phyloP scores from a whole-genome alignment of 345 rosid genomes.

The Mallotus nudiflorus region DNA sequence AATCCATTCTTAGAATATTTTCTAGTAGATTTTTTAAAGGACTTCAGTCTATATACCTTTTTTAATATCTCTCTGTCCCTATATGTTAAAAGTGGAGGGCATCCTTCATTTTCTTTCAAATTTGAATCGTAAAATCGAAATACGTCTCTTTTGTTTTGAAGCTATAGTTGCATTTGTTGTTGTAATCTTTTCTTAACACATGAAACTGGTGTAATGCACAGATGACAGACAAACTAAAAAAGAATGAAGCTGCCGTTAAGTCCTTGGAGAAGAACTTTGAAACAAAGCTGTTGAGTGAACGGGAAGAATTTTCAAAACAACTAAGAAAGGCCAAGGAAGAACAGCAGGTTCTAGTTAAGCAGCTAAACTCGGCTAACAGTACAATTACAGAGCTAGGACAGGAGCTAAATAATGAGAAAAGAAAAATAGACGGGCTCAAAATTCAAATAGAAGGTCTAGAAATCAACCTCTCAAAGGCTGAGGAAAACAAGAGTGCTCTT shows the following conservation, averaged over 20 bases:
- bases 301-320: conserved; percentile 51
- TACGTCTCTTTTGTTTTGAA: conserved; percentile 14
- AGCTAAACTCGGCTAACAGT: conserved; percentile 62
- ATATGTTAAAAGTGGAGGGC: not conserved
- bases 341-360: conserved; percentile 45
- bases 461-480: conserved; percentile 46
- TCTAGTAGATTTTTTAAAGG: not conserved
- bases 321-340: conserved; percentile 62
- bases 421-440: conserved; percentile 48
- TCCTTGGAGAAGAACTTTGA: conserved; percentile 58
- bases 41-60: not conserved
- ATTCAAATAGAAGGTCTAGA: conserved; percentile 54
- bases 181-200: not conserved
- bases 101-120: not conserved
- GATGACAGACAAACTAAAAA: conserved; percentile 65
- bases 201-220: conserved; percentile 37
- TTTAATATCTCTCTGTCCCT: not conserved
- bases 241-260: conserved; percentile 57
- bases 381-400: conserved; percentile 58
- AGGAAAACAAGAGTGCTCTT: conserved; percentile 55
- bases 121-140: conserved; percentile 3
- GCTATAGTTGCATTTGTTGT: not conserved
- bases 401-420: conserved; percentile 74
- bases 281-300: conserved; percentile 58
- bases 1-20: not conserved